Conservation (phyloP, 1,284 basidiomycete species). For the Tilletiopsis washingtonensis region DNA sequence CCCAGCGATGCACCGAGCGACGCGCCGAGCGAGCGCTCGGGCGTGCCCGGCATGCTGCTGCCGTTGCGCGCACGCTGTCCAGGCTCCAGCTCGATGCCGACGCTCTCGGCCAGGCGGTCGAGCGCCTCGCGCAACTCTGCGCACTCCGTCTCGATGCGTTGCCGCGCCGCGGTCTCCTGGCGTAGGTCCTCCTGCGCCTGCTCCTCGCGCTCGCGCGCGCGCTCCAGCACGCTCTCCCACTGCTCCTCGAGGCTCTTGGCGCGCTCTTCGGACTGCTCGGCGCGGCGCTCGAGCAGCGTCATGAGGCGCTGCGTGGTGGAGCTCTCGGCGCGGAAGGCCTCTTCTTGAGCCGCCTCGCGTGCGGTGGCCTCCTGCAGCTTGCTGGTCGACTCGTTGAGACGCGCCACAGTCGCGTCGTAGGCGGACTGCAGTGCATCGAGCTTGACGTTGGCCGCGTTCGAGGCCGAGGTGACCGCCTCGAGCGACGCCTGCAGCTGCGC, state of each 20-base stretch:
- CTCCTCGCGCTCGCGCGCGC: conserved; percentile 61
- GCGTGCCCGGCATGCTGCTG: conserved; percentile 13
- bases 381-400: conserved; percentile 62
- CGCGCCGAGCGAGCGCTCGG: conserved; percentile 6
- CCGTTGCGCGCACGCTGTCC: neutral
- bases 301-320: conserved; percentile 64
- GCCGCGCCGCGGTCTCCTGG: conserved; percentile 49
- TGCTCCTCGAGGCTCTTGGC: conserved; percentile 69
- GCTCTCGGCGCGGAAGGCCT: conserved; percentile 66
- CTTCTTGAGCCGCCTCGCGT: conserved; percentile 69
- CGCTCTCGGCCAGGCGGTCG: conserved; percentile 38
- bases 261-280: conserved; percentile 66
- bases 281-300: conserved; percentile 71
- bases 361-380: conserved; percentile 64
- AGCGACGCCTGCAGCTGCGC: conserved; percentile 64
- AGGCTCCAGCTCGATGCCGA: conserved; percentile 24
- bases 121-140: conserved; percentile 39
- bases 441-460: conserved; percentile 58
- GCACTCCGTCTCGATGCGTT: conserved; percentile 49
- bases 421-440: conserved; percentile 64
- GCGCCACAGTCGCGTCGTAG: conserved; percentile 60
- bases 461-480: conserved; percentile 61
- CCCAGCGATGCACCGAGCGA: neutral
- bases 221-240: conserved; percentile 64
- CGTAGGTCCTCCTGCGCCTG: conserved; percentile 61